phyloP scores from a whole-genome alignment of 345 rosid genomes.

The Populus nigra region DNA sequence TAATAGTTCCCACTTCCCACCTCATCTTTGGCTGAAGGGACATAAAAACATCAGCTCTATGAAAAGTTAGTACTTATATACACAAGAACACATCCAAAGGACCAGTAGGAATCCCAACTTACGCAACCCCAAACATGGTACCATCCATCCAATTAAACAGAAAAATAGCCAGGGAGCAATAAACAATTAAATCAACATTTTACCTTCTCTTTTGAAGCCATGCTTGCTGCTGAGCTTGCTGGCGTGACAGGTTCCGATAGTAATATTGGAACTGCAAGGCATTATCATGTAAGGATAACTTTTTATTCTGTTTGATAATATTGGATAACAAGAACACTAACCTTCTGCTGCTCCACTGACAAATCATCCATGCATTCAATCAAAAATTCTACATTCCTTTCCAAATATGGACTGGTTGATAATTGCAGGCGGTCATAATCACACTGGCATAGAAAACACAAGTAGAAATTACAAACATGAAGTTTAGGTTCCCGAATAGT shows the following conservation, averaged over 20 bases:
- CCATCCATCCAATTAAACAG: background rate
- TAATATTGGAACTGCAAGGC: conserved; percentile 76
- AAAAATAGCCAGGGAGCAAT: background rate
- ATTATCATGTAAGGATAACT: conserved; percentile 8
- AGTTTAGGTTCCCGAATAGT: background rate
- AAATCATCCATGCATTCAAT: conserved; percentile 98
- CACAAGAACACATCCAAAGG: background rate
- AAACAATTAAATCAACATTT: background rate
- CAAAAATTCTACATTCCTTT: conserved; percentile 92
- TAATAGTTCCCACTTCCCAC: background rate
- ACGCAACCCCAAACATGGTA: background rate
- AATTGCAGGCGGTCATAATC: conserved; percentile 90
- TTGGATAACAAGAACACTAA: conserved; percentile 22
- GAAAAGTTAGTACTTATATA: background rate
- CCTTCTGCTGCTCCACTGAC: conserved; percentile 92
- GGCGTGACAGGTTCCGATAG: conserved; percentile 80
- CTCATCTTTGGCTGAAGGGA: background rate
- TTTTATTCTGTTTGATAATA: background rate
- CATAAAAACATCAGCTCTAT: background rate
- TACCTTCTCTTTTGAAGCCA: conserved; percentile 99
- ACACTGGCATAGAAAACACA: conserved; percentile 43
- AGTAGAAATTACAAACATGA: background rate
- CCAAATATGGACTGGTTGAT: conserved; percentile 75
- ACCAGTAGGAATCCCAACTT: background rate
- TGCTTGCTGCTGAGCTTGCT: conserved; percentile 95